Evolutionary conservation across 192 early-diverging fungal species (phyloP), one percentile per base, ranked within the genome.

Genomic region (Coemansia sp.): DNA sequence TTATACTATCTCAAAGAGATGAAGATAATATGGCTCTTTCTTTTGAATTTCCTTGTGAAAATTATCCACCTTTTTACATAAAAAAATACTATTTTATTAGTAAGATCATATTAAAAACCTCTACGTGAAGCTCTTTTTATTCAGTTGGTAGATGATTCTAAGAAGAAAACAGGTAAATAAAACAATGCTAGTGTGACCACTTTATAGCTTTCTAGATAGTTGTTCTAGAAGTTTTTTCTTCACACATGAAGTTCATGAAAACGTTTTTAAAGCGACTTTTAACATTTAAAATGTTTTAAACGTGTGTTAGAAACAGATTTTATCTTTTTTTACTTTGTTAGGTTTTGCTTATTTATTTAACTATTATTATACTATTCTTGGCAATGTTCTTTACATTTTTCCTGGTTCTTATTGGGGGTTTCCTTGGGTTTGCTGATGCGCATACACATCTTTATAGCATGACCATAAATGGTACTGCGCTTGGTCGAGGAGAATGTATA

Each of bases 401-500:
- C 0, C 10, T 15, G 8, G 10, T 45, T 12, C 4, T 15, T 45
- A 15, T 45, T 12, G 13, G 43, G 8, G 13, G 3, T 45, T 45
- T 45, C 1, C 13, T 45, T 45, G 43, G 43, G 43, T 1, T 15
- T 45, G 43, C 43, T 45, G 13, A 45, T 45, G 43, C 43, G 8
- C 43, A 45, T 5, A 45, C 43, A 45, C 43, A 45, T 45, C 43
- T 45, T 12, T 45, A 45, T 45, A 45, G 43, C 43, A 45, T 45
- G 43, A 45, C 43, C 8, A 45, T 45, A 45, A 45, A 45, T 45
- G 43, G 43, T 2, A 45, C 43, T 12, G 5, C 13, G 1, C 43
- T 45, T 9, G 43, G 13, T 9, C 8, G 43, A 45, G 65, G 65
- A 10, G 9, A 71, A 60, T 76, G 65, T 22, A 67, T 76, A 7